Conservation (phyloP, 208 protist genomes). For the Leishmania tropica region DNA sequence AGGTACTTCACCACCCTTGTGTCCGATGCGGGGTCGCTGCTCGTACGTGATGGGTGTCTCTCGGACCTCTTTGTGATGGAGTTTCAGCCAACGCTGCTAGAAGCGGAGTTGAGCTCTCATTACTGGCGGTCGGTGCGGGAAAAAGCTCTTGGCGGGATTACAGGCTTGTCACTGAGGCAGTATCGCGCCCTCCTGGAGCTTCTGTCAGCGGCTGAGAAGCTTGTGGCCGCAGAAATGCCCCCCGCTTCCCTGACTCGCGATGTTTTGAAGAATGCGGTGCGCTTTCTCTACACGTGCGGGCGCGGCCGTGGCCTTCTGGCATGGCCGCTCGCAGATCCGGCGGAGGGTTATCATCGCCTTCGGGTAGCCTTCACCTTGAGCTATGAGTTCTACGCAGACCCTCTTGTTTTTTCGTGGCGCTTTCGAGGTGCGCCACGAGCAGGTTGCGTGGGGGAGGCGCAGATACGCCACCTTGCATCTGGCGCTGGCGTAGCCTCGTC, state of each 20-base stretch:
- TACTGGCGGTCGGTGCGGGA: neutral
- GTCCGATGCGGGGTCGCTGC: constrained; percentile 7
- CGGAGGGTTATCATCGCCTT: constrained; percentile 8
- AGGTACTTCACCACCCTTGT: constrained; percentile 16
- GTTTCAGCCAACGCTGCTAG: constrained; percentile 16
- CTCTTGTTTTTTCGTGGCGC: neutral
- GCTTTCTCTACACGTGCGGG: neutral
- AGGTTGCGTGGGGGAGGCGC: neutral
- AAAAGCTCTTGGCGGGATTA: neutral
- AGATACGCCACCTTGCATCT: neutral
- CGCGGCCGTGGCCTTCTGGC: constrained; percentile 11
- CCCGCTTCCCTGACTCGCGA: neutral
- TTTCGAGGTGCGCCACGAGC: too few species aligned
- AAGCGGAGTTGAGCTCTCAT: neutral
- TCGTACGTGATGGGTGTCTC: constrained; percentile 25
- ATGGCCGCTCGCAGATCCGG: constrained; percentile 22
- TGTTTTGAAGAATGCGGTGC: neutral
- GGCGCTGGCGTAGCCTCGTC: neutral
- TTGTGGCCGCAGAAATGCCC: neutral
- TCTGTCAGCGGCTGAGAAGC: neutral
- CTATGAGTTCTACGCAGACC: constrained; percentile 15
- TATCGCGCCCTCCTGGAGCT: neutral
- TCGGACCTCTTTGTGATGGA: constrained; percentile 54
- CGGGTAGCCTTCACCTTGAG: constrained; percentile 27
- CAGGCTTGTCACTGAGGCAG: too few species aligned